Conservation (phyloP, 148 eudicot genomes). For the Persicaria tinctoria region DNA sequence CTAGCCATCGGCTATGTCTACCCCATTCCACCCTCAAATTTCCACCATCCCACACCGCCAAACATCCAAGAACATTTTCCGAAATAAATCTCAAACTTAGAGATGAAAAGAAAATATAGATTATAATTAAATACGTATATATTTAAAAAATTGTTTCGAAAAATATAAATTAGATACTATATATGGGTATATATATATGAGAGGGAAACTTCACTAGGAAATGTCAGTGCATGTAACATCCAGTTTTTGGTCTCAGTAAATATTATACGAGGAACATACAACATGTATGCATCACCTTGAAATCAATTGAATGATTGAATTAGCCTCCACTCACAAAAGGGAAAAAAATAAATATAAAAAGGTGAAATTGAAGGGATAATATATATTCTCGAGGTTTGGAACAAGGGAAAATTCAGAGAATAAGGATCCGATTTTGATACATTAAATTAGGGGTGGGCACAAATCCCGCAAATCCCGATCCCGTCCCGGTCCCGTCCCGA, state of each 20-base stretch:
- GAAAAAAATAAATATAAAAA: neutral
- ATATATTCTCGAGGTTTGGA: neutral
- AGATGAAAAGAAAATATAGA: too few species aligned
- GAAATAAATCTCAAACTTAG: too few species aligned
- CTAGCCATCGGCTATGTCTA: too few species aligned
- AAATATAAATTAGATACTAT: neutral
- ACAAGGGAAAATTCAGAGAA: neutral
- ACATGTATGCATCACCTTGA: neutral
- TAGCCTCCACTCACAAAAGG: neutral
- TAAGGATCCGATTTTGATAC: neutral
- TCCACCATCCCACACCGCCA: too few species aligned
- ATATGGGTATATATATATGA: neutral
- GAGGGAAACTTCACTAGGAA: neutral
- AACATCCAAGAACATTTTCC: too few species aligned
- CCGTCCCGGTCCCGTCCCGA: too few species aligned
- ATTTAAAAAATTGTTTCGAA: neutral
- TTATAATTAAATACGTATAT: too few species aligned
- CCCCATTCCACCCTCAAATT: too few species aligned
- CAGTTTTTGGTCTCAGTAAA: neutral
- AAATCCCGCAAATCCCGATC: too few species aligned
- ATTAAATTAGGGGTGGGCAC: too few species aligned
- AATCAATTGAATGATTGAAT: slow-evolving; percentile 3
- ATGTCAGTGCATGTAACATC: neutral
- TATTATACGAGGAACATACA: slow-evolving; percentile 3
- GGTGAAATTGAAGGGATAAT: neutral